Evolutionary conservation across 495 filamentous ascomycete genomes (phyloP), one percentile per base, ranked within the genome.

Genomic region (Podospora conica): DNA sequence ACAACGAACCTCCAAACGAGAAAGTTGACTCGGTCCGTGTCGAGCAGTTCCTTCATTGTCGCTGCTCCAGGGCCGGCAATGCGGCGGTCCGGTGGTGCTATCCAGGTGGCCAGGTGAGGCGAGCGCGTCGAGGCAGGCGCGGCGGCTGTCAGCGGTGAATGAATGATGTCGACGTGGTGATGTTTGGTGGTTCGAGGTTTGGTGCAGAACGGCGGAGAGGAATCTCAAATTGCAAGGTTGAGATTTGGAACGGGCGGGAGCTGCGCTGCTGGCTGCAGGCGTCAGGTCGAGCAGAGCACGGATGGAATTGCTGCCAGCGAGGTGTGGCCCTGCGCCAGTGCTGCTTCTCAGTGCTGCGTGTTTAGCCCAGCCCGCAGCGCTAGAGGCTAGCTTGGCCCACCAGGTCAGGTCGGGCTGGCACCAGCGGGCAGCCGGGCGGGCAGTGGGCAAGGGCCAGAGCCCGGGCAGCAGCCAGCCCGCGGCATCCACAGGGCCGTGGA

Each of bases 11-110:
- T 93, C 91, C 93, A 96, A 83, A 98, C 91, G 81, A 98, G 84
- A 84, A 94, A 98, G 85, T 98, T 98, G 82, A 98, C 87, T 81
- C 94, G 90, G 83, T 97, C 87, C 67, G 92, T 94, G 78, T 91
- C 90, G 73, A 98, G 85, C 66, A 79, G 71, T 73, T 86, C 84
- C 75, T 86, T 86, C 83, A 85, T 83, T 64, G 71, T 80, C 71
- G 76, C 65, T 65, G 68, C 66, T 63, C 69, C 68, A 48, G 40
- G 66, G 55, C 65, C 68, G 66, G 65, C 71, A 69, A 64, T 64
- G 59, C 53, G 64, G 71, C 71, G 65, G 71, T 71, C 68, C 70
- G 68, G 68, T 65, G 77, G 63, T 67, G 40, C 55, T 64, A 23
- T 31, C 27, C 48, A 1, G 27, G 27, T 70, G 58, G 58, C 58